A percentile compares a stretch with the other conserved stretches of the same genome.
Evolutionary conservation across 2,329 filamentous ascomycete genomes (phyloP).

Genomic region (Lasiodiplodia theobromae): DNA sequence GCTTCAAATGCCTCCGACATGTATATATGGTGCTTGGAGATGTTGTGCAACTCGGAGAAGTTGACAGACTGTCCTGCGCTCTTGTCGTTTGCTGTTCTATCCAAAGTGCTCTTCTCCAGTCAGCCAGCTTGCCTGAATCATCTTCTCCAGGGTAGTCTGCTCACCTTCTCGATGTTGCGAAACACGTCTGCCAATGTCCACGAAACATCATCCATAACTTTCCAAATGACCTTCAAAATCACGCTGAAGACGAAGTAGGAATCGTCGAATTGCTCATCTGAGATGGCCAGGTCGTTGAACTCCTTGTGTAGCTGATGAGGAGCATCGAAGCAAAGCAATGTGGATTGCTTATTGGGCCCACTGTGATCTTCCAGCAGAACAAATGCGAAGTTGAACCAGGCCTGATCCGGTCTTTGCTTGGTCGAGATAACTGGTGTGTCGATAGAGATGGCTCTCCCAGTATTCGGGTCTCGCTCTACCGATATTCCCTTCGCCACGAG

Average conservation of each 20-base stretch:
- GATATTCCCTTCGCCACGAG: slow-evolving; percentile 4
- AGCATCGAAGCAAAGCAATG: slow-evolving; percentile 42
- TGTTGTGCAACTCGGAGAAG: slow-evolving; percentile 44
- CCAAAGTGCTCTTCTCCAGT: slow-evolving; percentile 36
- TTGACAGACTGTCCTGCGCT: slow-evolving; percentile 36
- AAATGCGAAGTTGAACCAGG: slow-evolving; percentile 17
- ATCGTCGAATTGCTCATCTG: neutral
- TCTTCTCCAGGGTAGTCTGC: neutral
- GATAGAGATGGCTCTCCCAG: neutral
- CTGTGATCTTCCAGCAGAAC: neutral
- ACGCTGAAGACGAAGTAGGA: neutral
- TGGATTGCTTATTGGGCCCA: slow-evolving; percentile 11
- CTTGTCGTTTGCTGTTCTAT: slow-evolving; percentile 34
- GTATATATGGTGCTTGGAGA: slow-evolving; percentile 50
- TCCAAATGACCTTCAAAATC: slow-evolving; percentile 42
- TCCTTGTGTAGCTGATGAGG: slow-evolving; percentile 33
- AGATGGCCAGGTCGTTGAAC: slow-evolving; percentile 29
- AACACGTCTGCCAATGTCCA: slow-evolving; percentile 43
- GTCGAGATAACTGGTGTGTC: neutral
- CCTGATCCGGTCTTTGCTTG: neutral
- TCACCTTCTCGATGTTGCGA: slow-evolving; percentile 42
- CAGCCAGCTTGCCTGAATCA: neutral
- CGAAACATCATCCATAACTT: slow-evolving; percentile 39
- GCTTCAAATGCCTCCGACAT: slow-evolving; percentile 46
- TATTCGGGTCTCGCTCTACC: neutral